Base-by-base conservation (phyloP, 371 early-diverging fungal species). In the Lichtheimia ramosa region DNA sequence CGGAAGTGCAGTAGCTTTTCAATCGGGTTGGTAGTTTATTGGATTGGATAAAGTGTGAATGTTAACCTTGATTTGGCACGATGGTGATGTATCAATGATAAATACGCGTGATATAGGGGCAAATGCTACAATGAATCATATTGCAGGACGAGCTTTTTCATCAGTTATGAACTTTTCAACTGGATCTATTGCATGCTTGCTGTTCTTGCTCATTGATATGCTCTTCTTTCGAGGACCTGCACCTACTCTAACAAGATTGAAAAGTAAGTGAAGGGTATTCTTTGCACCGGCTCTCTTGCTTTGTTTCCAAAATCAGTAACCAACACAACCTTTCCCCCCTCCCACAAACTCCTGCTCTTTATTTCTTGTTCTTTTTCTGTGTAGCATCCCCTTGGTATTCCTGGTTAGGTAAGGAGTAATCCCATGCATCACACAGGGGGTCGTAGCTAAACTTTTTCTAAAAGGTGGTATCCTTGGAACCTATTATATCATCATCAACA, bases 401-500 rank as follows among this genome's bases (percentile, higher is more conserved):
- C 5, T 74, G 74, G 74, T 15, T 70, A 21, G 73, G 62, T 56
- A 50, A 40, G 18, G 13, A 21, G 51, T 55, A 15, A 48, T 16
- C 16, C 46, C 46, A 46, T 21, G 18, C 18, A 18, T 46, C n/a
- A 46, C 46, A n/a, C 15, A 13, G 34, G 34, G n/a, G 34, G 34
- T 34, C 34, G 34, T 34, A 8, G 10, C 34, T 34, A 34, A 34
- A n/a, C n/a, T n/a, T 8, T 8, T 34, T 34, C 34, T 5, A 15
- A 51, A 60, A 43, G 79, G 82, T 53, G 83, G 82, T 25, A 61
- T 74, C 1, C 64, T 79, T 10, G 81, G 81, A 20, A 75, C 81
- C 10, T 64, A 70, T 48, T 83, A 81, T 57, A 82, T 83, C 7
- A 74, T 83, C 49, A 63, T 78, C 24, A 77, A 73, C 41, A 77